A percentile compares a stretch with the other conserved stretches of the same genome.
These are phyloP conservation scores for Cerioporus squamosus DNA, from an alignment of 1,284 basidiomycete genomes.

Conservation along the genomic window DNA sequence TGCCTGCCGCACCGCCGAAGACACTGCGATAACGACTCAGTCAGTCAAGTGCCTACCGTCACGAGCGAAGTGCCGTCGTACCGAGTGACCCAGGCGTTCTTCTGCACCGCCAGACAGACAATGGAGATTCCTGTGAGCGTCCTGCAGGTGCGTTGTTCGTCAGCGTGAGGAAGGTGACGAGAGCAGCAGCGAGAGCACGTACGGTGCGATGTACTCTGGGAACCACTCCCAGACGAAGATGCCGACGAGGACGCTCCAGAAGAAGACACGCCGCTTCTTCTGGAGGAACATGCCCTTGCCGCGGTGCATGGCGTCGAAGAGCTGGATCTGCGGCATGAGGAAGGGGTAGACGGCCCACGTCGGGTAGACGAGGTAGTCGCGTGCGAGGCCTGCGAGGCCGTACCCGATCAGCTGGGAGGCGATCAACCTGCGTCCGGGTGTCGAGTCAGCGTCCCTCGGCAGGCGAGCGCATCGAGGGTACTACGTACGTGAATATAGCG, in stretches of 20 bases:
- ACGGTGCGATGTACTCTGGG: conserved; percentile 36
- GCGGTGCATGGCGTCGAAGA: conserved; percentile 60
- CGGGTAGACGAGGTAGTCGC: conserved; percentile 88
- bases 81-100: conserved; percentile 59
- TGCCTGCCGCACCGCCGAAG: conserved; percentile 53
- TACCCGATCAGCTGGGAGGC: conserved; percentile 72
- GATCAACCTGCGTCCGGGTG: conserved; percentile 2
- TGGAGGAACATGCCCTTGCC: conserved; percentile 48
- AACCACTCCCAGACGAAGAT: conserved; percentile 48
- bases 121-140: conserved; percentile 60
- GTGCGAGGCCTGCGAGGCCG: conserved; percentile 79
- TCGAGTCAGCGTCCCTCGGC: background rate
- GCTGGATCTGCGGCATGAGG: conserved; percentile 48
- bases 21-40: conserved; percentile 30
- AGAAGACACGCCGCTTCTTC: conserved; percentile 58
- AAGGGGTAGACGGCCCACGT: conserved; percentile 39
- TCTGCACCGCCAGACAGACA: conserved; percentile 58
- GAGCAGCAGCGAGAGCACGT: too few species aligned
- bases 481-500: conserved; percentile 39
- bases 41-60: background rate
- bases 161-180: too few species aligned
- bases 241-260: conserved; percentile 57
- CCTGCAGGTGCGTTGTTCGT: background rate
- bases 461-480: conserved; percentile 34
- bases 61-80: background rate